Evolutionary conservation across 2,329 filamentous ascomycete genomes (phyloP).

Genomic region (Ceratocystis eucalypticola): DNA sequence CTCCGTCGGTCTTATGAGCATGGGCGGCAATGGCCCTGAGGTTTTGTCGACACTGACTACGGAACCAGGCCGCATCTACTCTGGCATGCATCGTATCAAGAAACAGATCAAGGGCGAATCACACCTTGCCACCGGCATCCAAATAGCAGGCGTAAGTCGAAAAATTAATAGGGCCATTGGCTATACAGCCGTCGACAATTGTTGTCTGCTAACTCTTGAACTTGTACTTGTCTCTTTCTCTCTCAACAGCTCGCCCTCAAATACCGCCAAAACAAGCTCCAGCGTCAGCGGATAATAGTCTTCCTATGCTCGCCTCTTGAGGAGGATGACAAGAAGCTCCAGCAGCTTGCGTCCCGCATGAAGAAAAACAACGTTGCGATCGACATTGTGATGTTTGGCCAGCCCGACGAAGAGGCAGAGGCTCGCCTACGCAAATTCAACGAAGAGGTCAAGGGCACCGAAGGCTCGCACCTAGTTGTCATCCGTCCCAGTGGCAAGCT

Average conservation of each 20-base stretch:
- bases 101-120: slow-evolving; percentile 81
- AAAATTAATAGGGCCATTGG: not conserved
- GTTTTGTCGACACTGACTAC: slow-evolving; percentile 92
- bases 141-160: slow-evolving; percentile 72
- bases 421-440: slow-evolving; percentile 93
- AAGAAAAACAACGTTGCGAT: slow-evolving; percentile 94
- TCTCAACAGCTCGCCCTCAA: slow-evolving; percentile 70
- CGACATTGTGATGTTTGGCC: slow-evolving; percentile 90
- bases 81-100: slow-evolving; percentile 77
- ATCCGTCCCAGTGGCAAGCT: slow-evolving; percentile 85
- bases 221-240: not conserved
- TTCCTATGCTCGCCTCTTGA: slow-evolving; percentile 88
- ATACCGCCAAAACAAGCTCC: slow-evolving; percentile 94
- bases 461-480: slow-evolving; percentile 81
- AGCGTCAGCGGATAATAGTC: slow-evolving; percentile 90
- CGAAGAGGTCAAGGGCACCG: slow-evolving; percentile 77
- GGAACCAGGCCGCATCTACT: slow-evolving; percentile 89
- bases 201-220: slow-evolving; percentile 21
- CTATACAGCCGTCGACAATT: slow-evolving; percentile 16
- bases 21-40: slow-evolving; percentile 95
- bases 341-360: slow-evolving; percentile 91
- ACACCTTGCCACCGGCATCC: slow-evolving; percentile 85
- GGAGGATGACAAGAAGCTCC: slow-evolving; percentile 77
- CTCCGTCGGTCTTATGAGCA: slow-evolving; percentile 94
- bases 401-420: slow-evolving; percentile 75